phyloP scores from a whole-genome alignment of 805 yeast species.

The Pichia thaimueangensis region DNA sequence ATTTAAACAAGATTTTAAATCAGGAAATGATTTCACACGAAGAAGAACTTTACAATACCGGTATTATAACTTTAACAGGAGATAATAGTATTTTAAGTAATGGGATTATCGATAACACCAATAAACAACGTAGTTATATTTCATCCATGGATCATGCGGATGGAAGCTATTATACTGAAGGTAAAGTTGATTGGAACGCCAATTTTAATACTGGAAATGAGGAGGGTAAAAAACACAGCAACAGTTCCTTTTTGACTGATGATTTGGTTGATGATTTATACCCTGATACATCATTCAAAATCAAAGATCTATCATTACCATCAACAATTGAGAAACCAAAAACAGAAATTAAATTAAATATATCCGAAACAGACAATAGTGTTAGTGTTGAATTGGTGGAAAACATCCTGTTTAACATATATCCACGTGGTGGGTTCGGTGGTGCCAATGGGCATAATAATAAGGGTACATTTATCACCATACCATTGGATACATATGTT shows the following conservation, averaged over 20 bases:
- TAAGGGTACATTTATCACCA: constrained; percentile 1
- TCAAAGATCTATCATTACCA: constrained; percentile 6
- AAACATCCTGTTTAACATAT: constrained; percentile 6
- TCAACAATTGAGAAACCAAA: constrained; percentile 2
- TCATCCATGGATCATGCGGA: background rate
- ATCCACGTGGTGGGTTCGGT: constrained; percentile 11
- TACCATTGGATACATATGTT: constrained; percentile 1
- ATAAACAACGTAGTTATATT: background rate
- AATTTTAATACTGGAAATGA: background rate
- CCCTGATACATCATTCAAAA: background rate
- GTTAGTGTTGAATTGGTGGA: constrained; percentile 3
- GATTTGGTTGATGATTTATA: background rate
- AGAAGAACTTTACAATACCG: background rate
- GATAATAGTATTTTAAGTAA: background rate
- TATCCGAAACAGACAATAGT: background rate
- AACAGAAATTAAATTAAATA: background rate
- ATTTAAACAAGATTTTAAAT: constrained; percentile 5
- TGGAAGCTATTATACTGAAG: constrained; percentile 5
- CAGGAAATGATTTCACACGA: background rate
- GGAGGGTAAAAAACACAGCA: background rate
- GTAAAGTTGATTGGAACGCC: constrained; percentile 6
- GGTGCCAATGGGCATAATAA: too few relatives aligned
- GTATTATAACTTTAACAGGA: background rate
- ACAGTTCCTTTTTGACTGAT: too few relatives aligned
- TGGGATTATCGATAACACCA: background rate